phyloP scores from a whole-genome alignment of 2,329 filamentous ascomycete genomes.

The Epichloe coenophiala region DNA sequence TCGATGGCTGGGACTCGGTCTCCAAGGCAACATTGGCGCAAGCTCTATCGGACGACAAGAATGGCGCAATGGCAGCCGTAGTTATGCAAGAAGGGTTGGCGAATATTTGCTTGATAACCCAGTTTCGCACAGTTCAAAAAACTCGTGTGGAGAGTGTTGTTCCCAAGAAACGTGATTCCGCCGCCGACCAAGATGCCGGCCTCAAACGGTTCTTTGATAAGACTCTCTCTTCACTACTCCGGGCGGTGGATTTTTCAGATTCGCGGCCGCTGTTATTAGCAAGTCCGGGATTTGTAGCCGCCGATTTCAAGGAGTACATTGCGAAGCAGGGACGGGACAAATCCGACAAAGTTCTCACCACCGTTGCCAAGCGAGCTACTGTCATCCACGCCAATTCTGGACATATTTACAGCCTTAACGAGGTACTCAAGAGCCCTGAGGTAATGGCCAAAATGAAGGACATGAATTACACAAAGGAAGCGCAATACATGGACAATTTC shows the following conservation, averaged over 20 bases:
- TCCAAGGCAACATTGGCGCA: conserved; percentile 66
- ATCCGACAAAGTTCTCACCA: conserved; percentile 55
- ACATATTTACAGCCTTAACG: conserved; percentile 74
- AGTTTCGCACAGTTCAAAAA: conserved; percentile 61
- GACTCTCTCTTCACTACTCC: conserved; percentile 59
- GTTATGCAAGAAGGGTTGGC: conserved; percentile 85
- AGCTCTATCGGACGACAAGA: conserved; percentile 63
- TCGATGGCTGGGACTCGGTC: conserved; percentile 77
- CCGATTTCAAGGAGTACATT: conserved; percentile 64
- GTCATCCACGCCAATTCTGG: conserved; percentile 78
- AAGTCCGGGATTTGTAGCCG: conserved; percentile 76
- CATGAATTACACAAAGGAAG: conserved; percentile 79
- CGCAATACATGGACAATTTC: conserved; percentile 73
- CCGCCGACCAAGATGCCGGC: conserved; percentile 54
- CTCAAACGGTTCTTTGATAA: conserved; percentile 64
- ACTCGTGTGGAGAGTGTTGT: conserved; percentile 47
- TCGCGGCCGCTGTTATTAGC: conserved; percentile 69
- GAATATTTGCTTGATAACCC: conserved; percentile 71
- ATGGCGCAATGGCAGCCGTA: conserved; percentile 75
- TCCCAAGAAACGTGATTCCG: conserved; percentile 52
- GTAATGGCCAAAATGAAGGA: conserved; percentile 67
- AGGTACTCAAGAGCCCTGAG: conserved; percentile 70
- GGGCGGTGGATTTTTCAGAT: conserved; percentile 61
- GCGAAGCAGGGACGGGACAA: conserved; percentile 43
- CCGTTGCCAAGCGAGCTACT: conserved; percentile 46